These are phyloP conservation scores for Solanum aculeatissimum DNA, from an alignment of 305 asterid species.

Conservation along the genomic window DNA sequence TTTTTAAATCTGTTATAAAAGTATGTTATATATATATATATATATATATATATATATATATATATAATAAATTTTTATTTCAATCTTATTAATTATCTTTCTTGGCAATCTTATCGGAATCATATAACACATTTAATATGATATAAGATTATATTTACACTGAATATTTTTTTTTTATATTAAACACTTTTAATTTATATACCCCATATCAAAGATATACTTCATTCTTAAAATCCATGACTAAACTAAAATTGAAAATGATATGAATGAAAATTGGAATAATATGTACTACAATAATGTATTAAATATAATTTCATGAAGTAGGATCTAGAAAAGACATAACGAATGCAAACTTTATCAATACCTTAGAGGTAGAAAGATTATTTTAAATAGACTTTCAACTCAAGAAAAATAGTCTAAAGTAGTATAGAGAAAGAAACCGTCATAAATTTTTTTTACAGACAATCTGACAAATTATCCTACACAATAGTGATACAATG, in stretches of 20 bases:
- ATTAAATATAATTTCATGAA: accelerated
- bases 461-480: background rate
- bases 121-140: background rate
- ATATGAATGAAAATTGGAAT: background rate
- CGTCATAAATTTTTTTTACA: too few relatives aligned
- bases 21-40: too few relatives aligned
- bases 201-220: background rate
- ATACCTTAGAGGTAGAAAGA: background rate
- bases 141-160: background rate
- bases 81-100: background rate
- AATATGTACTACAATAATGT: background rate
- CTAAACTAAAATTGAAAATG: background rate
- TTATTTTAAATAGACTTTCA: background rate
- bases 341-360: background rate
- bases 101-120: background rate
- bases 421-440: background rate
- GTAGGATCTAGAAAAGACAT: background rate
- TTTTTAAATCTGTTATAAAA: too few relatives aligned
- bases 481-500: background rate
- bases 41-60: too few relatives aligned
- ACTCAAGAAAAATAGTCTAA: background rate
- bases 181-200: background rate
- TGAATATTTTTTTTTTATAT: background rate
- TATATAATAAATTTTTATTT: background rate
- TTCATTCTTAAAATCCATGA: background rate